phyloP scores from a whole-genome alignment of 2,329 filamentous ascomycete species.

The Penicillium sp. region DNA sequence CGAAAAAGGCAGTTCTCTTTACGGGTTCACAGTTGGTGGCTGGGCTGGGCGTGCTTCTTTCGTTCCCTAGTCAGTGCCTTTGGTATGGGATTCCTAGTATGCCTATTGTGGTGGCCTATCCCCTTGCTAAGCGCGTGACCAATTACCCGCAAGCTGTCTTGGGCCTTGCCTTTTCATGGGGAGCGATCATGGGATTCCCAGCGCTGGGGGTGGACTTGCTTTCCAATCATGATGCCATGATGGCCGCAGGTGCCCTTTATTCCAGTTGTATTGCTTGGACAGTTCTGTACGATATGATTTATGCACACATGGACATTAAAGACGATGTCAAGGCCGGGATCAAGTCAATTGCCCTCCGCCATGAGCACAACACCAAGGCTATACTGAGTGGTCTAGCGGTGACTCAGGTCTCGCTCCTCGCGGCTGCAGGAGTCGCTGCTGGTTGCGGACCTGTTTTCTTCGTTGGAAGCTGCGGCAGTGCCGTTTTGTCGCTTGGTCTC shows the following conservation, averaged over 20 bases:
- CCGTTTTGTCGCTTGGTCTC: conserved; percentile 53
- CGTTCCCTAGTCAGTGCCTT: conserved; percentile 45
- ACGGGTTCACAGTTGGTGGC: conserved; percentile 46
- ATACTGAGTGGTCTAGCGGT: conserved; percentile 44
- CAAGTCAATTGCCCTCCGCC: conserved; percentile 52
- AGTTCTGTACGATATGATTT: conserved; percentile 53
- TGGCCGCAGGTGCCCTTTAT: conserved; percentile 45
- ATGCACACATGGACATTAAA: conserved; percentile 54
- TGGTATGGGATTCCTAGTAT: conserved; percentile 47
- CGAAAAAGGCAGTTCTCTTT: conserved; percentile 45
- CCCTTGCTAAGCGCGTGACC: conserved; percentile 54
- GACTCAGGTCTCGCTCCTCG: conserved; percentile 45
- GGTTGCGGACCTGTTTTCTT: conserved; percentile 62
- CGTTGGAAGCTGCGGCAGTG: conserved; percentile 58
- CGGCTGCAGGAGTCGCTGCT: conserved; percentile 46
- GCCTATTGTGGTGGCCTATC: conserved; percentile 49
- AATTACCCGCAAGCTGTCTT: conserved; percentile 55
- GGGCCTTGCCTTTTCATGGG: conserved; percentile 54
- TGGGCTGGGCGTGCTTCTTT: conserved; percentile 44
- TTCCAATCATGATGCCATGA: conserved; percentile 36
- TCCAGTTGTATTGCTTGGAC: conserved; percentile 51
- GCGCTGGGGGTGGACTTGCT: conserved; percentile 49
- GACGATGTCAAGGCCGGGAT: conserved; percentile 53
- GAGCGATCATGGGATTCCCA: conserved; percentile 50
- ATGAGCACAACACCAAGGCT: conserved; percentile 49